Percentiles rank a stretch among this genome's conserved stretches.
phyloP scores from a whole-genome alignment of 345 rosid genomes.

The Gossypium anomalum region DNA sequence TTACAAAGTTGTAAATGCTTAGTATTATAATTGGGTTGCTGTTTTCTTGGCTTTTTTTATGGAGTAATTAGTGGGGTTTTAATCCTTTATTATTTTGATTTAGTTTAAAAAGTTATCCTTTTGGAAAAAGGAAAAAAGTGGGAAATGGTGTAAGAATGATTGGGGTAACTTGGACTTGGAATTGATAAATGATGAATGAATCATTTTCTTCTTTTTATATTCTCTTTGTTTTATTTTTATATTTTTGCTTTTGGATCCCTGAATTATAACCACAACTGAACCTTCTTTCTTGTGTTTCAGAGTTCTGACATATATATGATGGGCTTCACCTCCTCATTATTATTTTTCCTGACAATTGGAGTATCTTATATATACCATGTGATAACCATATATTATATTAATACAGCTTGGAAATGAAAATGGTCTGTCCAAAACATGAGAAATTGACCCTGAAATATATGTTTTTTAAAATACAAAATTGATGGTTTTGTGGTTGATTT shows the following conservation, averaged over 20 bases:
- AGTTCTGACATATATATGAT: neutral
- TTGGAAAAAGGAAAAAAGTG: neutral
- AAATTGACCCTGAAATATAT: neutral
- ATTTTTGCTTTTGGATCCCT: neutral
- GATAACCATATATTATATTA: neutral
- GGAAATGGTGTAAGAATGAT: neutral
- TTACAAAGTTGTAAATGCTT: neutral
- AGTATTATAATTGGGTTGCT: neutral
- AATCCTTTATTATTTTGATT: neutral
- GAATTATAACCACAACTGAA: neutral
- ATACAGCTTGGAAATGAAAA: neutral
- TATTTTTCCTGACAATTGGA: neutral
- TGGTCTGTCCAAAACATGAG: neutral
- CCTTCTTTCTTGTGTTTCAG: neutral
- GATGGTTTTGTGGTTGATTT: neutral
- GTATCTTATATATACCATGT: neutral
- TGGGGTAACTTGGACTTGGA: neutral
- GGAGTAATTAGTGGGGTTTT: neutral
- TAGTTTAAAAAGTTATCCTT: neutral
- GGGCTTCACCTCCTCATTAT: neutral
- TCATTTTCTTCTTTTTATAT: conserved; percentile 11
- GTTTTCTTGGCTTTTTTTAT: neutral
- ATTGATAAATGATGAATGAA: conserved; percentile 14
- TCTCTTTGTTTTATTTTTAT: neutral
- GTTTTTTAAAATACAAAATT: neutral